Evolutionary conservation across 225 moss, liverwort and hornwort species (phyloP), one percentile per base, ranked within the genome.

Genomic region (Pseudoscleropodium purum): DNA sequence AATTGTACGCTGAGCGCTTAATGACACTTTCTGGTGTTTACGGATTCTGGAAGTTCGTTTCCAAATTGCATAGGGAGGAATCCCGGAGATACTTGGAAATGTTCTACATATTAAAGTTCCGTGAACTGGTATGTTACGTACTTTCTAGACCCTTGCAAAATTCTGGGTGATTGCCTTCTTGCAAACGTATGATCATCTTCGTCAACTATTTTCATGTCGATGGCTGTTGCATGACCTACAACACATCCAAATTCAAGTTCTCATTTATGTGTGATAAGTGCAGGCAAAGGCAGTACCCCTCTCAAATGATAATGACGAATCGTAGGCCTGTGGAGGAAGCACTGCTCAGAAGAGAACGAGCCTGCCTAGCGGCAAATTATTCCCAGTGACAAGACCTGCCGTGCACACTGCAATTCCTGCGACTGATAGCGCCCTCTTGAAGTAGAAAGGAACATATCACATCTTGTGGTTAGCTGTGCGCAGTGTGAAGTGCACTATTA

Each of bases 11-110:
- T 25, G 96, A 95, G 90, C 95, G 96, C 87, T 79, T 97, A 64
- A 96, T 95, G 96, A 97, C 96, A 34, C 92, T 97, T 29, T 91
- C 97, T 29, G 93, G 95, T 34, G 96, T 97, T 43, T 96, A 95
- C 86, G 90, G 95, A 66, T 97, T 97, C 87, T 97, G 97, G 95
- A 97, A 97, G 91, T 96, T 95, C 85, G 94, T 97, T 51, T 96
- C 97, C 75, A 97, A 96, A 86, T 84, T 97, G 79, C 93, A 94
- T 63, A 87, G 96, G 87, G 90, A 77, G 84, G 97, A 97, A 70
- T 82, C 91, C 26, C 95, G 96, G 75, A 94, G 97, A 82, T 96
- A 97, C 84, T 89, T 96, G 47, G 95, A 97, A 88, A 97, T 97
- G 97, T 95, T 97, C 69, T 97, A 96, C 89, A 94, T 94, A 33